Evolutionary conservation across 2,329 filamentous ascomycete genomes (phyloP).

Genomic region (Pyrenochaeta sp.): DNA sequence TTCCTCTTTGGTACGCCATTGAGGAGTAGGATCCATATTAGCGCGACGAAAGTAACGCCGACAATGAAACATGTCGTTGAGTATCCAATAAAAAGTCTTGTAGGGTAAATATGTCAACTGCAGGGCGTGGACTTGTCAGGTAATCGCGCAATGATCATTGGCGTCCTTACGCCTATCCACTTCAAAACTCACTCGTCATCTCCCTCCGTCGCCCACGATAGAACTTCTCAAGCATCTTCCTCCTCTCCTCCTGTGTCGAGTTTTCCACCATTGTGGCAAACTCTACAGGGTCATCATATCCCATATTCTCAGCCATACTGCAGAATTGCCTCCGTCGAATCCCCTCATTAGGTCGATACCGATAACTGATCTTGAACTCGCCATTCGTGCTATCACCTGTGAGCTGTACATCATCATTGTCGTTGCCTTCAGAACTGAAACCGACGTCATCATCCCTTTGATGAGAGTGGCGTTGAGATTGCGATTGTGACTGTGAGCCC

Average conservation of each 20-base stretch:
- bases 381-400: constrained; percentile 19
- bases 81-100: not conserved
- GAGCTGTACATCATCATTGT: constrained; percentile 24
- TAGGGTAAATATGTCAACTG: not conserved
- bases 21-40: not conserved
- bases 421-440: constrained; percentile 12
- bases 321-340: constrained; percentile 87
- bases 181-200: constrained; percentile 11
- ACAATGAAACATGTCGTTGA: not conserved
- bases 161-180: not conserved
- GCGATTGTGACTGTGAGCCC: constrained; percentile 51
- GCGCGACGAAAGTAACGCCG: not conserved
- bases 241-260: constrained; percentile 85
- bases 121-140: too few species aligned
- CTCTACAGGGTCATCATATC: constrained; percentile 77
- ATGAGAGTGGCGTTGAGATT: constrained; percentile 9
- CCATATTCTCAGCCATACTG: constrained; percentile 83
- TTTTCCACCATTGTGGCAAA: constrained; percentile 91
- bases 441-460: constrained; percentile 27
- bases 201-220: constrained; percentile 73
- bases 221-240: constrained; percentile 80
- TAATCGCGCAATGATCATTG: too few species aligned
- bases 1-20: constrained; percentile 1
- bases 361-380: constrained; percentile 60
- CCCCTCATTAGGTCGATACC: constrained; percentile 76